phyloP scores from a whole-genome alignment of 2,329 filamentous ascomycete species.

The Alternaria sp. region DNA sequence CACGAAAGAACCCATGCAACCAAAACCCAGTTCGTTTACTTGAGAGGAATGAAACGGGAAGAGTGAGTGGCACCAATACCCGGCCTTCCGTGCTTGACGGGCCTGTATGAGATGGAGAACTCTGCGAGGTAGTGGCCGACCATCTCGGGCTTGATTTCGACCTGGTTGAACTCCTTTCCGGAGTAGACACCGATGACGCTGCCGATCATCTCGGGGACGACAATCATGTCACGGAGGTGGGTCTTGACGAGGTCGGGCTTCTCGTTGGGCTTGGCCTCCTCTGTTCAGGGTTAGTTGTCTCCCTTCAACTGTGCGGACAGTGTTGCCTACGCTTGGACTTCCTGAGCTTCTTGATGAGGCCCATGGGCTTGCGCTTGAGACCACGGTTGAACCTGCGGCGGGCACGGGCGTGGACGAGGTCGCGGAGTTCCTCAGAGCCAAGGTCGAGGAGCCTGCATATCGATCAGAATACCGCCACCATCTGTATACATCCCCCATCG shows the following conservation, averaged over 20 bases:
- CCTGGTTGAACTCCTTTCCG: constrained; percentile 99
- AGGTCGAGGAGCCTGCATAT: constrained; percentile 90
- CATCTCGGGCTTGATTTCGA: constrained; percentile 99
- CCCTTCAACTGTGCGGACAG: neutral
- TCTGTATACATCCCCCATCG: constrained; percentile 3
- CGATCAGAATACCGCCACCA: constrained; percentile 29
- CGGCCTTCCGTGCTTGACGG: constrained; percentile 99
- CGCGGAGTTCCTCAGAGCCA: constrained; percentile 96
- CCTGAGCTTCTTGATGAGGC: constrained; percentile 99
- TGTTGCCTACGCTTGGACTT: constrained; percentile 68
- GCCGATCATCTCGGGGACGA: constrained; percentile 99
- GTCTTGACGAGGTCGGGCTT: constrained; percentile 99
- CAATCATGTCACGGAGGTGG: constrained; percentile 99
- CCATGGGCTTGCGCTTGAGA: constrained; percentile 99
- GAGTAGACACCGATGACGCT: constrained; percentile 99
- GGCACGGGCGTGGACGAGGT: constrained; percentile 99
- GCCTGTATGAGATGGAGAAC: constrained; percentile 99
- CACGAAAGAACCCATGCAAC: constrained; percentile 52
- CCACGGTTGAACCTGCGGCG: constrained; percentile 99
- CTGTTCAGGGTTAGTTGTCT: constrained; percentile 10
- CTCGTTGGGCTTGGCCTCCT: constrained; percentile 79
- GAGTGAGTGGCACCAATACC: constrained; percentile 99
- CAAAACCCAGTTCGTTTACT: constrained; percentile 69
- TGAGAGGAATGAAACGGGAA: constrained; percentile 99
- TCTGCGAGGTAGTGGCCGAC: constrained; percentile 99